Base-by-base conservation (phyloP, 2,329 filamentous ascomycete genomes). In the Trichoderma semiorbis region DNA sequence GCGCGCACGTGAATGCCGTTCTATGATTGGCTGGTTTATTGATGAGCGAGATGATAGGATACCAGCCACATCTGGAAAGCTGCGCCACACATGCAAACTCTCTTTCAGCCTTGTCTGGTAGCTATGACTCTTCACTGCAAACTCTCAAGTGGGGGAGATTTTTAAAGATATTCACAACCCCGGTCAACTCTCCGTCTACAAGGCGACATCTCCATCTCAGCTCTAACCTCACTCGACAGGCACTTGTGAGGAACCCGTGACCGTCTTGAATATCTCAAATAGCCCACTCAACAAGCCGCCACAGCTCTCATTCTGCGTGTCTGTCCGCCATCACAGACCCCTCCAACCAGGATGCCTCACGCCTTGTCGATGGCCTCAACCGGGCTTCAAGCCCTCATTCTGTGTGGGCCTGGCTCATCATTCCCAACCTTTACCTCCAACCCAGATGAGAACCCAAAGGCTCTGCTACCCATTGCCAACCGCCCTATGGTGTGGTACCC, bases 401-500 rank as follows among this genome's bases (percentile, higher is more conserved):
- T 96, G 64, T 96, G 93, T 79, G 93, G 93, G 4, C 93, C 93
- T 28, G 93, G 93, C 69, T 93, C 91, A 10, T 94, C 92, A 0
- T 92, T 96, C 75, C 90, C 92, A 60, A 95, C 93, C 1, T 95
- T 96, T 79, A 95, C 92, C 2, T 91, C 92, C 3, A 93, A 91
- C 73, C 91, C 93, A 6, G 90, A 92, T 81, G 91, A 95, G 78
- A 91, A 93, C 73, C 93, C 93, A 11, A 96, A 96, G 82, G 93
- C 93, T 11, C 87, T 96, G 26, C 83, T 96, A 8, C 93, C 93
- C 7, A 92, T 96, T 72, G 93, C 93, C 43, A 96, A 96, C 80
- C 84, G 93, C 75, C 93, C 93, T 1, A 96, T 96, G 93, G 91
- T 96, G 60, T 95, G 93, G 92, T 96, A 96, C 80, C 91, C 93